A percentile compares a stretch with the other conserved stretches of the same genome.
Conservation (phyloP, 108 stramenopile species). For the Pseudonitzschia multiseries region DNA sequence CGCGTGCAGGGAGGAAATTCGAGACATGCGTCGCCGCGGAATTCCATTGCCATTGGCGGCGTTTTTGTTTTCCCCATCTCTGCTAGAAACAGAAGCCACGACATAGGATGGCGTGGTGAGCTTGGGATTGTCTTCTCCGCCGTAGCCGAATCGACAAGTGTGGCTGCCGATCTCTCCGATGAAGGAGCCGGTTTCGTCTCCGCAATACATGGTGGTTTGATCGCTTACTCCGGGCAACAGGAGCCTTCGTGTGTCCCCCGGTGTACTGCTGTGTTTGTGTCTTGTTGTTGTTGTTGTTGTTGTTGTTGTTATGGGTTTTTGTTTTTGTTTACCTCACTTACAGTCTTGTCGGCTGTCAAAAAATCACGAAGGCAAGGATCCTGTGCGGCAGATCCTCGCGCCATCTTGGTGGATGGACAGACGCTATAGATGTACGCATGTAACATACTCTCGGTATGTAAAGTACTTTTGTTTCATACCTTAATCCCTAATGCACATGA, state of each 20-base stretch:
- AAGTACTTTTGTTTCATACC: no score
- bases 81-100: neutral
- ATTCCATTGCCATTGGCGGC: neutral
- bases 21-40: conserved; percentile 7
- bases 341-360: no score
- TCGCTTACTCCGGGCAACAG: neutral
- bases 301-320: no score
- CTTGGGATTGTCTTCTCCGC: conserved; percentile 86
- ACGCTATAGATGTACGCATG: no score
- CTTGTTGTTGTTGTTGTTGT: no score
- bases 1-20: conserved; percentile 10
- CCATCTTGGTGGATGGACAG: neutral
- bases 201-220: conserved; percentile 75
- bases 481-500: no score
- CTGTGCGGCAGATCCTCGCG: neutral
- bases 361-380: no score
- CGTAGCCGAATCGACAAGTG: conserved; percentile 84
- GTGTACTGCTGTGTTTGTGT: no score
- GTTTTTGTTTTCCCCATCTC: no score
- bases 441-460: no score
- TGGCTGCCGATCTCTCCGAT: conserved; percentile 82
- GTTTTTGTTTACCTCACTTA: no score
- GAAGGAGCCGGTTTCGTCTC: conserved; percentile 89
- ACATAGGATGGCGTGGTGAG: conserved; percentile 58
- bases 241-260: neutral